phyloP scores from a whole-genome alignment of 2,329 filamentous ascomycete species.

The Neofusicoccum umdonicola region DNA sequence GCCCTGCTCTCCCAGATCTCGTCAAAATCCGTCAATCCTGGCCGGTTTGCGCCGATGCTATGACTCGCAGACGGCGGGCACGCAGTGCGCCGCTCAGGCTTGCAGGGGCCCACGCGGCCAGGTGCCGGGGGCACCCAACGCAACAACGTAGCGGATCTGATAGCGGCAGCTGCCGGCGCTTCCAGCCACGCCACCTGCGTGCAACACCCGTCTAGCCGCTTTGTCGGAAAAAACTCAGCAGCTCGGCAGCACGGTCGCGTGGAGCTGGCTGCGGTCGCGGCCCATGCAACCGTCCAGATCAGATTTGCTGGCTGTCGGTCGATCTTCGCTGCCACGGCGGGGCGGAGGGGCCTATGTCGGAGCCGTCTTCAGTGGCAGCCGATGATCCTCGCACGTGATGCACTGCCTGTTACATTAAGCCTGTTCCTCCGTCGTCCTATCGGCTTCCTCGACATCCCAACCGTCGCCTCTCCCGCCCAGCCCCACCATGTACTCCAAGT shows the following conservation, averaged over 20 bases:
- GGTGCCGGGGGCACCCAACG: too few species aligned
- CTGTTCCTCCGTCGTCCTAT: not conserved
- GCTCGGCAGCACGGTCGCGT: not conserved
- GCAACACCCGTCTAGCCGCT: not conserved
- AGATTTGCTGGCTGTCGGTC: not conserved
- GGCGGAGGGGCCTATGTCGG: not conserved
- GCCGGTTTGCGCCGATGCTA: too few species aligned
- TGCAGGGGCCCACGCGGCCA: not conserved
- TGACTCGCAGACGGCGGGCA: not conserved
- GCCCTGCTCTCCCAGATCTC: not conserved
- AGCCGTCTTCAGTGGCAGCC: not conserved
- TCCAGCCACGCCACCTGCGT: too few species aligned
- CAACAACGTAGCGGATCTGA: not conserved
- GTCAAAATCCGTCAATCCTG: not conserved
- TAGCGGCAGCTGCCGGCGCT: not conserved
- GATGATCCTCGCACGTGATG: not conserved
- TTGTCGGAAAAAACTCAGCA: not conserved
- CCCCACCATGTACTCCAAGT: slow-evolving; percentile 21
- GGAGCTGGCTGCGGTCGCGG: not conserved
- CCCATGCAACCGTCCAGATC: not conserved
- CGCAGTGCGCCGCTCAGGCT: not conserved
- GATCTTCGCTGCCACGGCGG: not conserved
- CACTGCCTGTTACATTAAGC: not conserved
- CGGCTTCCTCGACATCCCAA: not conserved
- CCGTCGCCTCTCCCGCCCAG: slow-evolving; percentile 20